These are phyloP conservation scores for Cladosporium sp. DNA, from an alignment of 2,329 filamentous ascomycete genomes.

Conservation along the genomic window DNA sequence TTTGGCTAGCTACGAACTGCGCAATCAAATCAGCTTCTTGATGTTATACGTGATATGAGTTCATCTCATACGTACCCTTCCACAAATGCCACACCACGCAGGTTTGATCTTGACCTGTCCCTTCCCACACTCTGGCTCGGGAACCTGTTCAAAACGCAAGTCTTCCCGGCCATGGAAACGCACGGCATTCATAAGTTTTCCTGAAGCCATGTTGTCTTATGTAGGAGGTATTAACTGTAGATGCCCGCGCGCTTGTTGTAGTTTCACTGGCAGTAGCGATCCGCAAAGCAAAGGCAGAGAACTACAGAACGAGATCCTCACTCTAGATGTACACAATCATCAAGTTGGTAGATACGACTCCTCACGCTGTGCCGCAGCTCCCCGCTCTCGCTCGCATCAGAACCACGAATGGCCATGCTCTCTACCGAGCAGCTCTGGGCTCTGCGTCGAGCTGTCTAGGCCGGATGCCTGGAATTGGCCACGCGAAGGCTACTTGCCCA, in stretches of 20 bases:
- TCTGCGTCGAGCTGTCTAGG: neutral
- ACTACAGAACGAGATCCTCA: no score
- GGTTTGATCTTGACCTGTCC: constrained; percentile 41
- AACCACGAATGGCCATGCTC: constrained; percentile 12
- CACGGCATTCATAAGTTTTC: constrained; percentile 37
- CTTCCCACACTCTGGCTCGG: constrained; percentile 34
- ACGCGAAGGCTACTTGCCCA: constrained; percentile 1
- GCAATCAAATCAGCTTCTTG: neutral
- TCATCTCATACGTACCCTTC: constrained; percentile 19
- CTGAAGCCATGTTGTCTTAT: neutral
- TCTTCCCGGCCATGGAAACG: constrained; percentile 41
- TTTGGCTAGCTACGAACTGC: neutral
- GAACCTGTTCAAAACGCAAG: constrained; percentile 37
- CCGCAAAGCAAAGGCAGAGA: no score
- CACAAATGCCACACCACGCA: constrained; percentile 39
- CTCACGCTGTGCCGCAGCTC: neutral
- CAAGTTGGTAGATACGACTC: neutral
- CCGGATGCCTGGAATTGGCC: constrained; percentile 5
- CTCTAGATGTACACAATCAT: no score
- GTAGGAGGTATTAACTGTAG: neutral
- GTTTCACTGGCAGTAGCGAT: neutral
- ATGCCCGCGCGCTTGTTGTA: neutral
- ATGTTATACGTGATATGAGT: neutral
- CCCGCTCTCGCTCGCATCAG: neutral
- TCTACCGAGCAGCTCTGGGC: neutral